These are phyloP conservation scores for Boletus semigastroideus DNA, from an alignment of 1,284 basidiomycete species.

Conservation along the genomic window DNA sequence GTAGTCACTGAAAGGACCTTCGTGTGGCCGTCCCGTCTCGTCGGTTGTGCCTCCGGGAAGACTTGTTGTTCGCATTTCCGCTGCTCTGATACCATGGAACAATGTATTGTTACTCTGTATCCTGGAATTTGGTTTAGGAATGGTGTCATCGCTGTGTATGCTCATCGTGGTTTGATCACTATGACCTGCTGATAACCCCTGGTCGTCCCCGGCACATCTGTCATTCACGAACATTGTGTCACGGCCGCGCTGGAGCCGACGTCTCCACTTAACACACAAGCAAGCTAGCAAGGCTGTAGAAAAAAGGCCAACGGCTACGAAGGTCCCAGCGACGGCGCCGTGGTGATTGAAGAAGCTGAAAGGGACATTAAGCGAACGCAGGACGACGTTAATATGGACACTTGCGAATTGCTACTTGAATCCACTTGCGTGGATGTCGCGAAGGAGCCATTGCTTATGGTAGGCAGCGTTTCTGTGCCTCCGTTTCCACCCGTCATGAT, in stretches of 20 bases:
- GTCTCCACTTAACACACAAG: constrained; percentile 40
- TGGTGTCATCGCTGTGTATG: background rate
- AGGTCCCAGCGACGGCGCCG: constrained; percentile 56
- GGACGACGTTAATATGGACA: background rate
- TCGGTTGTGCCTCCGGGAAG: background rate
- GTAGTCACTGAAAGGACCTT: constrained; percentile 3
- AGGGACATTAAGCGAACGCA: constrained; percentile 6
- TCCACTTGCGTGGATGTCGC: constrained; percentile 48
- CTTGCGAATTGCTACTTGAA: constrained; percentile 25
- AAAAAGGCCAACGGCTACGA: constrained; percentile 50
- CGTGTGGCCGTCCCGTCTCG: background rate
- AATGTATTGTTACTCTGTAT: constrained; percentile 1
- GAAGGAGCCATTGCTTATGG: constrained; percentile 42
- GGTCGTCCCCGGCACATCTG: constrained; percentile 36
- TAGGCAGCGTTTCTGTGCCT: constrained; percentile 44
- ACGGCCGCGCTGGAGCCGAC: constrained; percentile 38
- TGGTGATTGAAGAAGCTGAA: constrained; percentile 54
- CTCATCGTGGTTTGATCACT: constrained; percentile 14
- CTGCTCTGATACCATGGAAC: background rate
- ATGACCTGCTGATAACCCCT: constrained; percentile 22
- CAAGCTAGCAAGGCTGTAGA: constrained; percentile 37
- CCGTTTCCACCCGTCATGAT: constrained; percentile 29
- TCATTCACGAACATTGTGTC: constrained; percentile 37
- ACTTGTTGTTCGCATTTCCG: background rate
- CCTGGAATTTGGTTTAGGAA: background rate